Evolutionary conservation across 192 early-diverging fungal genomes (phyloP), one percentile per base, ranked within the genome.

Genomic region (Helicostylum pulchrum): DNA sequence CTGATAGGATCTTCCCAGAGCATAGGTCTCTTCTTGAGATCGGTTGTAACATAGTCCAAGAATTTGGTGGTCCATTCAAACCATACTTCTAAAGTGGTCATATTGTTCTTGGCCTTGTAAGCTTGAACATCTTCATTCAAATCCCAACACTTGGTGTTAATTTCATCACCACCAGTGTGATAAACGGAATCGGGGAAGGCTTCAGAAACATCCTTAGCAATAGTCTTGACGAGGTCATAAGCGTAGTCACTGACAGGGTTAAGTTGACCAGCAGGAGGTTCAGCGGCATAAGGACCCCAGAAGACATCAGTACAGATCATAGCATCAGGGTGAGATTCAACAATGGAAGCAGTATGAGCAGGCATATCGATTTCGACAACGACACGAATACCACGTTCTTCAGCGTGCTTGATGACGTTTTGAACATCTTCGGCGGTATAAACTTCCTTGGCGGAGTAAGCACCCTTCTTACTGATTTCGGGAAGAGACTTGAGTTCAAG

Each of bases 331-430:
- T 83, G 73, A 14, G 67, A 69, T 23, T 65, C 14, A 10, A 11
- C 50, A 53, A 77, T 69, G 7, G 87, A 76, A 7, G 78, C 70
- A 50, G 82, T 84, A 66, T 94, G 90, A 2, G 88, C 89, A 10
- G 92, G 91, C 78, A 92, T 86, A 65, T 94, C 92, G 42, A 94
- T 83, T 70, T 96, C 94, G 15, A 92, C 86, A 61, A 93, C 85
- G 20, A 96, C 79, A 53, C 94, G 86, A 31, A 96, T 85, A n/a
- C 90, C 92, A 23, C 88, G 84, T 43, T 75, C 80, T 10, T 74
- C 70, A 23, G 82, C 92, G 71, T 92, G 92, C 31, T 75, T 63
- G 66, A 94, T 81, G 15, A 96, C 60, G 2, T 57, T 71, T 31
- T 77, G 36, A 34, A 96, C 80, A 46, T 94, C 93, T 9, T 53